Base-by-base conservation (phyloP, 2,329 filamentous ascomycete genomes). In the Colletotrichum sp. region DNA sequence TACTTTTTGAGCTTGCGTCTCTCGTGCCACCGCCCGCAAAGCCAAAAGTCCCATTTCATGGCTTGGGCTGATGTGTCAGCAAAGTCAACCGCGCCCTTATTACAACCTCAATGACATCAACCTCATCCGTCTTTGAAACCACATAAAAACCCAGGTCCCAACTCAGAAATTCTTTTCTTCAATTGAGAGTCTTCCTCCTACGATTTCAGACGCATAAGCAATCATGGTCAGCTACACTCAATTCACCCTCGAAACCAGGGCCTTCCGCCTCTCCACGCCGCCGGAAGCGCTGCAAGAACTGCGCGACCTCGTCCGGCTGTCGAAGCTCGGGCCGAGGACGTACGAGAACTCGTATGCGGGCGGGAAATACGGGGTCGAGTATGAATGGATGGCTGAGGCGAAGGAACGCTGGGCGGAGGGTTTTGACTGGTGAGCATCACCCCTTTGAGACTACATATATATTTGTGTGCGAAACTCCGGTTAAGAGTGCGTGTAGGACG, bases 1-100 rank as follows among this genome's bases (percentile, higher is more conserved):
- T 7, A 21, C 44, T 0, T 21, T 52, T 13, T 0, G 0, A 52
- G 44, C 10, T 52, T 52, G 6, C 44, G 0, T 52, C 10, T 1
- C 44, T 52, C 44, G 0, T 52, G 6, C 44, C 44, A 2, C 44
- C 44, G 44, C 44, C n/a, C n/a, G 44, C 44, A 49, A 52, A 52
- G 3, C 44, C 44, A 52, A 52, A 49, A 13, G 44, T 52, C 44
- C 44, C 44, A 21, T 3, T 52, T 1, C 44, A 52, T 13, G n/a
- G 44, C 44, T 52, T 21, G 44, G 44, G 10, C 4, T 52, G 44
- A 52, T 52, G 44, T 52, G 44, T 52, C 44, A 52, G 44, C 44
- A 52, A 52, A 52, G 44, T 52, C 44, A 52, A 52, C 44, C 44
- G 1, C 44, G 44, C 44, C 44, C 44, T 52, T 52, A 1, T 7